Conservation (phyloP, 768 basidiomycete species). For the Suillus subalutaceus region DNA sequence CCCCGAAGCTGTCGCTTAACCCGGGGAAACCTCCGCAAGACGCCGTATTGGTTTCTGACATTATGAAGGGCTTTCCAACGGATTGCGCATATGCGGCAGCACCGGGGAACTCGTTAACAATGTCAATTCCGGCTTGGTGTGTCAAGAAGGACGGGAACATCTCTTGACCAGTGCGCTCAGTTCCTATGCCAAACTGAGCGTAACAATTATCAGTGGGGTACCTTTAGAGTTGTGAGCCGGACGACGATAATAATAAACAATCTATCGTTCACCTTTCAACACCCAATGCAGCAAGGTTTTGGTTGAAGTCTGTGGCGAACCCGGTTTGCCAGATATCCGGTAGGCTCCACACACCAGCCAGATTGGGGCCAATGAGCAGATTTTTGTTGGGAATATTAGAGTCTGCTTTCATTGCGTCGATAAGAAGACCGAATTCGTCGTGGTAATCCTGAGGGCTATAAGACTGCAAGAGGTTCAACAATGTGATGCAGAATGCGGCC, state of each 20-base stretch:
- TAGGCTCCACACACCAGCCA: slow-evolving; percentile 58
- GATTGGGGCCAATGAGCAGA: slow-evolving; percentile 64
- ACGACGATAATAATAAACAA: neutral
- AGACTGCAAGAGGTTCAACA: slow-evolving; percentile 21
- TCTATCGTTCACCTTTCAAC: slow-evolving; percentile 52
- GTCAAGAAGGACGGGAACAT: slow-evolving; percentile 51
- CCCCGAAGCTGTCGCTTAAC: slow-evolving; percentile 61
- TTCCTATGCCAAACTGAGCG: slow-evolving; percentile 48
- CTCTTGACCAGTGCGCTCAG: slow-evolving; percentile 43
- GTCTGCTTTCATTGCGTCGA: slow-evolving; percentile 45
- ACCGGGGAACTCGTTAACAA: slow-evolving; percentile 56
- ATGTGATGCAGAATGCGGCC: too few relatives aligned
- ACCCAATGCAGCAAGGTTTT: slow-evolving; percentile 45
- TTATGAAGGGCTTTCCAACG: slow-evolving; percentile 46
- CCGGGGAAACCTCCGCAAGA: slow-evolving; percentile 52
- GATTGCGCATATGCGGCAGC: slow-evolving; percentile 45
- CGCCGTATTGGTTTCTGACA: slow-evolving; percentile 63
- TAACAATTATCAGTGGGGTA: slow-evolving; percentile 68
- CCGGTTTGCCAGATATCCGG: slow-evolving; percentile 56
- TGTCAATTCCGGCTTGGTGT: slow-evolving; percentile 51
- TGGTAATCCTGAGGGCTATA: slow-evolving; percentile 46
- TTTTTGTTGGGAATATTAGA: slow-evolving; percentile 41
- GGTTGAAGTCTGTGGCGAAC: slow-evolving; percentile 47
- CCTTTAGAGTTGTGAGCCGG: slow-evolving; percentile 35
- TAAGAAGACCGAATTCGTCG: slow-evolving; percentile 52